Conservation (phyloP, 257 asterid genomes). For the Agastache rugosa region DNA sequence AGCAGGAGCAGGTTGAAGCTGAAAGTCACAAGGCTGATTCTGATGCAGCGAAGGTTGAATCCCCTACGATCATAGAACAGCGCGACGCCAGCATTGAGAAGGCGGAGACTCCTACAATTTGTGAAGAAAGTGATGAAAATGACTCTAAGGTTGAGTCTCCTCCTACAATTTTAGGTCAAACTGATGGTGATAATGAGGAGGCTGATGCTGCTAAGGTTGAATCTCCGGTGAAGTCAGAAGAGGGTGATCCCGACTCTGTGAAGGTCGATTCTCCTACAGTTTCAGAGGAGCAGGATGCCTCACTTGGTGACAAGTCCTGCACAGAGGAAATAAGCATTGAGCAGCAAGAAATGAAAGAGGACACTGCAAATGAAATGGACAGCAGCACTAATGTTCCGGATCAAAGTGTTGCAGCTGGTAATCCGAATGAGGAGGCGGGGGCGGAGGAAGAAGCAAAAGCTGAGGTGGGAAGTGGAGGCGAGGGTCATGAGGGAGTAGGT, state of each 20-base stretch:
- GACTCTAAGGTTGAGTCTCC: slow-evolving; percentile 29
- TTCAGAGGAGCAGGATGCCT: neutral
- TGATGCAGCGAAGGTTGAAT: slow-evolving; percentile 20
- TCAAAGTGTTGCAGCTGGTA: slow-evolving; percentile 25
- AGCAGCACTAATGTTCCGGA: no score
- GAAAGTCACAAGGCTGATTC: slow-evolving; percentile 20
- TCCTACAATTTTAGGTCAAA: slow-evolving; percentile 25
- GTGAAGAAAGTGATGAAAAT: slow-evolving; percentile 31
- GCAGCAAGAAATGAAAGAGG: slow-evolving; percentile 32
- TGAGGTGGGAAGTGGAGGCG: neutral
- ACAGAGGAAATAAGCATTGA: slow-evolving; percentile 35
- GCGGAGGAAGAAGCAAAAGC: slow-evolving; percentile 9
- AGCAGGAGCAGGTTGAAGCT: neutral
- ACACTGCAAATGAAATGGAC: neutral
- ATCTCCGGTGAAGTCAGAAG: neutral
- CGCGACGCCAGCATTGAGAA: neutral
- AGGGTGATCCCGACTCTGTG: neutral
- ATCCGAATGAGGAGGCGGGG: slow-evolving; percentile 34
- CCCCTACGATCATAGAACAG: slow-evolving; percentile 21
- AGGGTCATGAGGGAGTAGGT: slow-evolving; percentile 30
- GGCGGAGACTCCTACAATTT: slow-evolving; percentile 25
- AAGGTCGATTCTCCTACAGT: neutral
- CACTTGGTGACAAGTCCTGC: neutral
- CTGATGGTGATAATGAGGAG: slow-evolving; percentile 19
- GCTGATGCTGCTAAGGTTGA: neutral